These are phyloP conservation scores for Vitis rotundifolia DNA, from an alignment of 164 flowering plant species.

Conservation along the genomic window DNA sequence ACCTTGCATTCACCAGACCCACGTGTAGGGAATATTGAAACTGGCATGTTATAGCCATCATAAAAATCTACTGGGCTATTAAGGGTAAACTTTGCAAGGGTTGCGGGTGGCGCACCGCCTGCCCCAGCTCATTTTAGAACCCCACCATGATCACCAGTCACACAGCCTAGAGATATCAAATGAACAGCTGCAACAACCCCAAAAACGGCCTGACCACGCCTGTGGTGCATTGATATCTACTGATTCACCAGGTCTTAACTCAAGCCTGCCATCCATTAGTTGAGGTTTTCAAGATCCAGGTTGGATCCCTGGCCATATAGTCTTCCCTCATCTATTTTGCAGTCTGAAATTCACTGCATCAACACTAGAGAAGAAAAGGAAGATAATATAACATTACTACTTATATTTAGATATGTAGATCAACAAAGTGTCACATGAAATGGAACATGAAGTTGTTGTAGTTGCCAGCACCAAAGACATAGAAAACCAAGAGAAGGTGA, in stretches of 20 bases:
- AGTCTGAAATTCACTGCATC: constrained; percentile 34
- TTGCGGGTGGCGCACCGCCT: constrained; percentile 45
- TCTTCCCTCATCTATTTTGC: constrained; percentile 32
- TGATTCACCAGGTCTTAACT: constrained; percentile 20
- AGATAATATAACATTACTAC: neutral
- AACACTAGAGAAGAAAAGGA: constrained; percentile 12
- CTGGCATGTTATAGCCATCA: constrained; percentile 44
- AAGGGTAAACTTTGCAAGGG: constrained; percentile 46
- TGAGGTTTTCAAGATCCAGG: constrained; percentile 34
- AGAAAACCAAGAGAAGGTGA: neutral
- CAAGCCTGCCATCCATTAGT: constrained; percentile 35
- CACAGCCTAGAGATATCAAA: constrained; percentile 36
- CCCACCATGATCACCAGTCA: constrained; percentile 49
- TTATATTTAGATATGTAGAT: too few species aligned
- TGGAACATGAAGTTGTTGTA: neutral
- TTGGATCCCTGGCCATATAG: constrained; percentile 46
- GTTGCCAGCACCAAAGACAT: neutral
- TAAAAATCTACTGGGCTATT: constrained; percentile 34
- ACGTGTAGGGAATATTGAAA: constrained; percentile 16
- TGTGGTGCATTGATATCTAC: constrained; percentile 13
- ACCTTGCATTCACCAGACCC: constrained; percentile 13
- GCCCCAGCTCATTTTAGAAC: constrained; percentile 34
- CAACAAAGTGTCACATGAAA: neutral
- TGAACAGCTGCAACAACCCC: constrained; percentile 36
- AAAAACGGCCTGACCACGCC: constrained; percentile 54